Evolutionary conservation across 768 basidiomycete species (phyloP).

Genomic region (Termitomyces sp.): DNA sequence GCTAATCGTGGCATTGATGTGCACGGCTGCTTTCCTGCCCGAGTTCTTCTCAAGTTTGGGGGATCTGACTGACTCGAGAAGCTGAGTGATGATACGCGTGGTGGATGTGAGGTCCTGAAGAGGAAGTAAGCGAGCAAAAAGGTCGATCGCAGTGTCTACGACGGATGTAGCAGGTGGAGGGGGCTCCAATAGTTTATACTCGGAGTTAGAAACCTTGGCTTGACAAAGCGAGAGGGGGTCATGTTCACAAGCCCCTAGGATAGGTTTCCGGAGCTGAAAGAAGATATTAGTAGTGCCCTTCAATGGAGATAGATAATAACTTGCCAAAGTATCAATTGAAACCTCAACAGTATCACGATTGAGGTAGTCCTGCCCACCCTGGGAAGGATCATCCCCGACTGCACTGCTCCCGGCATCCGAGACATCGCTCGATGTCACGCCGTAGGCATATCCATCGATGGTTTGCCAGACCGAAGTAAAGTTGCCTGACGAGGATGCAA

Average conservation of each 20-base stretch:
- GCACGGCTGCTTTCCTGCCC: slow-evolving; percentile 80
- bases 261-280: slow-evolving; percentile 64
- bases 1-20: slow-evolving; percentile 76
- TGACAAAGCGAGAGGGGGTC: slow-evolving; percentile 75
- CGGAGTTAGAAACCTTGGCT: slow-evolving; percentile 36
- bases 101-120: slow-evolving; percentile 66
- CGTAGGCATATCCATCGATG: slow-evolving; percentile 88
- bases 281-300: slow-evolving; percentile 7
- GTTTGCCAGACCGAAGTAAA: slow-evolving; percentile 87
- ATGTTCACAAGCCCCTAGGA: slow-evolving; percentile 83
- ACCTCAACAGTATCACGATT: slow-evolving; percentile 81
- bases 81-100: slow-evolving; percentile 48
- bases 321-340: slow-evolving; percentile 73
- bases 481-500: slow-evolving; percentile 78
- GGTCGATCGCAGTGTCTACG: slow-evolving; percentile 84
- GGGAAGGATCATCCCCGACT: slow-evolving; percentile 27
- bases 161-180: slow-evolving; percentile 78
- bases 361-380: slow-evolving; percentile 43
- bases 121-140: slow-evolving; percentile 79
- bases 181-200: slow-evolving; percentile 51
- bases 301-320: slow-evolving; percentile 17
- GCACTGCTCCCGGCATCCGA: slow-evolving; percentile 37
- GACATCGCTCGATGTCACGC: slow-evolving; percentile 70
- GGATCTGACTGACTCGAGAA: slow-evolving; percentile 66
- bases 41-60: slow-evolving; percentile 82